Conservation (phyloP, 345 rosid species). For the Durio zibethinus region DNA sequence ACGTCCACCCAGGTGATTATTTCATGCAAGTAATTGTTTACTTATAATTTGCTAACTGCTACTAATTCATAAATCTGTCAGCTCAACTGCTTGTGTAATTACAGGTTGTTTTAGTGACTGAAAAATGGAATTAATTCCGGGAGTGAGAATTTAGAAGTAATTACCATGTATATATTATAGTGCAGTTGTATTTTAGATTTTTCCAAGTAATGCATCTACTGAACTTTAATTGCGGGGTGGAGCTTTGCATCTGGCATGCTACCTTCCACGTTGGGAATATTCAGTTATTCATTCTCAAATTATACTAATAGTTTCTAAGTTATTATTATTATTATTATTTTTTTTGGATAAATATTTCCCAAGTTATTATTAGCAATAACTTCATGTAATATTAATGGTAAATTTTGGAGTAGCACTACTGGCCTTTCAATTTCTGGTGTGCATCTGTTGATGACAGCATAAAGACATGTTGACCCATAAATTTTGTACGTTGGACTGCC, state of each 20-base stretch:
- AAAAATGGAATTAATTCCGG: not conserved
- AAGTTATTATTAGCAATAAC: no score
- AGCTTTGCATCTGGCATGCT: not conserved
- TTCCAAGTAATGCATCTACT: not conserved
- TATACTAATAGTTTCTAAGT: not conserved
- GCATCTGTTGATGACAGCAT: not conserved
- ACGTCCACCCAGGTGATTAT: constrained; percentile 83
- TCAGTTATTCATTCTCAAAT: not conserved
- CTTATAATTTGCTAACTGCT: not conserved
- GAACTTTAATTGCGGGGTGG: not conserved
- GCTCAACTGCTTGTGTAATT: not conserved
- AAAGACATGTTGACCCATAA: not conserved
- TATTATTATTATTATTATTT: no score
- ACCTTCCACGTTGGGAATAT: not conserved
- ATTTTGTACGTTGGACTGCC: not conserved
- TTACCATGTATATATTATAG: not conserved
- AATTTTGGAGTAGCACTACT: not conserved
- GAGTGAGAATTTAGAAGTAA: not conserved
- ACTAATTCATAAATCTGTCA: not conserved
- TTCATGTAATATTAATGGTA: not conserved
- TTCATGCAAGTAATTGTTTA: not conserved
- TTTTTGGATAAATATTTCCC: no score
- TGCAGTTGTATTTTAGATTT: not conserved
- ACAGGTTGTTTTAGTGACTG: not conserved
- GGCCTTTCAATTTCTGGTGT: not conserved